Percentiles rank a stretch among this genome's conserved stretches.
phyloP scores from a whole-genome alignment of 78 protist genomes.

The Diacronema lutheri region DNA sequence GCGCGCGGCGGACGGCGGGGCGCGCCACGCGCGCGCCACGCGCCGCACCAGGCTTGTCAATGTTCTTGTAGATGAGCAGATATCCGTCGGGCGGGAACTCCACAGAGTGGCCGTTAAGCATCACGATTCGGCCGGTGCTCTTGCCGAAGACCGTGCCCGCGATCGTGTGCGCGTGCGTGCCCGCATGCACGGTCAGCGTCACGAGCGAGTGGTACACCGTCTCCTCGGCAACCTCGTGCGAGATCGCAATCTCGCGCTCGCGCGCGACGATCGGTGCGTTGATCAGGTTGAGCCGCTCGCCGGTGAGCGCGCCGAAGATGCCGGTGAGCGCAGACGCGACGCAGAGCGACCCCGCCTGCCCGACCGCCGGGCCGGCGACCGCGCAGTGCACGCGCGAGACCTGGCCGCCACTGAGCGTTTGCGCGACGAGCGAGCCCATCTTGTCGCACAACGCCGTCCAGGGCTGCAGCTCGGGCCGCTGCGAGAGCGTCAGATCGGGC shows the following conservation, averaged over 20 bases:
- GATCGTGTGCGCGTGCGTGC: neutral
- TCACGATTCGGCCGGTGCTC: neutral
- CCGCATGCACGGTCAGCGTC: neutral
- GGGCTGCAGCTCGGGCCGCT: conserved; percentile 9
- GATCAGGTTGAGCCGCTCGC: conserved; percentile 28
- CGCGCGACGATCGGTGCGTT: conserved; percentile 2
- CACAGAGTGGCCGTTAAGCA: neutral
- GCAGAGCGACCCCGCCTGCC: neutral
- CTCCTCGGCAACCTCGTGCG: neutral
- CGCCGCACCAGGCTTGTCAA: conserved; percentile 26
- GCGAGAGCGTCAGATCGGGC: conserved; percentile 11
- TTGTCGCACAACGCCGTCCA: neutral
- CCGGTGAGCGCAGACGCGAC: conserved; percentile 18
- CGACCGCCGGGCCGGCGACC: neutral
- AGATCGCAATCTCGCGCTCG: neutral
- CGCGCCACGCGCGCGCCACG: neutral
- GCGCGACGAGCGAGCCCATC: conserved; percentile 26
- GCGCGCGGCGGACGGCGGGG: neutral
- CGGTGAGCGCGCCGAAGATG: neutral
- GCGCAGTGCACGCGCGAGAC: neutral
- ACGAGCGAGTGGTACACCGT: neutral
- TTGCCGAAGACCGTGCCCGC: neutral
- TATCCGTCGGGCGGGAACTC: conserved; percentile 2
- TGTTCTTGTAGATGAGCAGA: conserved; percentile 15
- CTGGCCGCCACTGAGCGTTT: neutral